Evolutionary conservation across 2,329 filamentous ascomycete genomes (phyloP).

Genomic region (Calonectria henricotiae): DNA sequence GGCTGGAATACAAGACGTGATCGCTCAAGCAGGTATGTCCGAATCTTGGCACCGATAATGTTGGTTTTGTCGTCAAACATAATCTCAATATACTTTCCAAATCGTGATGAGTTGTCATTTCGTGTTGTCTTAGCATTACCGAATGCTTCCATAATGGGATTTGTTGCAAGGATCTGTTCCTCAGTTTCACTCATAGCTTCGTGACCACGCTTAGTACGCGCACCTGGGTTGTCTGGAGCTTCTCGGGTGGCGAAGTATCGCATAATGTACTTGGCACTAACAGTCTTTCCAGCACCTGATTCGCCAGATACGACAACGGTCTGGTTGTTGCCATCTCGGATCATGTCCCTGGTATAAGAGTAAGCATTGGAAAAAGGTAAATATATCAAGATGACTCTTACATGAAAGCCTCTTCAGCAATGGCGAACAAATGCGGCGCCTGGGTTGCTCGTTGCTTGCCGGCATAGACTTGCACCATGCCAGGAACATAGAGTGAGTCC

Average conservation of each 20-base stretch:
- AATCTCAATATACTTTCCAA: constrained; percentile 99
- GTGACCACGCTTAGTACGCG: constrained; percentile 81
- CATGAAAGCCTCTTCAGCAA: constrained; percentile 99
- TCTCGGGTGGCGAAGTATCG: constrained; percentile 99
- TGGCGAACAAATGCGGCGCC: constrained; percentile 97
- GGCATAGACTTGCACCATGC: constrained; percentile 99
- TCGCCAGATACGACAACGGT: constrained; percentile 99
- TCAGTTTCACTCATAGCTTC: constrained; percentile 97
- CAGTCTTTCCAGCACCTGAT: constrained; percentile 98
- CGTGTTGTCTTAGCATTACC: constrained; percentile 99
- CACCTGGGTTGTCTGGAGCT: constrained; percentile 88
- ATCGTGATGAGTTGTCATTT: constrained; percentile 99
- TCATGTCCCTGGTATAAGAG: constrained; percentile 83
- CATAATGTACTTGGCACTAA: constrained; percentile 99
- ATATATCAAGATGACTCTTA: constrained; percentile 59
- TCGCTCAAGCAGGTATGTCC: constrained; percentile 94
- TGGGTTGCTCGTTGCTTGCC: constrained; percentile 97
- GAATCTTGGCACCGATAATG: constrained; percentile 97
- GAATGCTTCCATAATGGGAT: constrained; percentile 99
- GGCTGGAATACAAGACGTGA: constrained; percentile 98
- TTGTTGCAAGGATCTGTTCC: constrained; percentile 97
- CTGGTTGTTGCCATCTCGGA: constrained; percentile 95
- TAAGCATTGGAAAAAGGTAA: constrained; percentile 56
- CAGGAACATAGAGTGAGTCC: constrained; percentile 97
- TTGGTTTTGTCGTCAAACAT: constrained; percentile 97